Evolutionary conservation across 257 asterid genomes (phyloP).

Genomic region (Rhazya stricta): DNA sequence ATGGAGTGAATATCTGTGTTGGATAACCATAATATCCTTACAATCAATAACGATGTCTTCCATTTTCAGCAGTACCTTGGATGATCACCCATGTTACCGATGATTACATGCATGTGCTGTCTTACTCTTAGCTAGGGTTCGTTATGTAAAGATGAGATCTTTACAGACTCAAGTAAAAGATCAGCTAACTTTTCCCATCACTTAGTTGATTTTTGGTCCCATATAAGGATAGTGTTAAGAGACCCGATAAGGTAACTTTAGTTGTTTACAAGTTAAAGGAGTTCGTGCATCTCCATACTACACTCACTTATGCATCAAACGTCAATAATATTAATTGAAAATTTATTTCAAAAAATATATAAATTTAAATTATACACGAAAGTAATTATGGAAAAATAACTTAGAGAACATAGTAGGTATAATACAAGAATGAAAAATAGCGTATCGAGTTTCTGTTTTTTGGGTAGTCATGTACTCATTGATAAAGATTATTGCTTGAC

Average conservation of each 20-base stretch:
- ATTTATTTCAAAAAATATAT: too few species aligned
- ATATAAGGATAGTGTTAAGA: not conserved
- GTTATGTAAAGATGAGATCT: not conserved
- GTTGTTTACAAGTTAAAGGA: not conserved
- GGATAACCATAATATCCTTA: slow-evolving; percentile 15
- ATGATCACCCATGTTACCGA: not conserved
- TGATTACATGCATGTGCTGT: not conserved
- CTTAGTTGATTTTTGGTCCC: slow-evolving; percentile 7
- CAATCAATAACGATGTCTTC: slow-evolving; percentile 15
- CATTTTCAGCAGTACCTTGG: slow-evolving; percentile 10
- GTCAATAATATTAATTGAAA: too few species aligned
- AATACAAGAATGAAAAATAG: too few species aligned
- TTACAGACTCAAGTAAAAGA: not conserved
- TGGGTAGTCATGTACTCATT: too few species aligned
- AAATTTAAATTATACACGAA: too few species aligned
- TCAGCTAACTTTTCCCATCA: not conserved
- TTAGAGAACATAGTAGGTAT: too few species aligned
- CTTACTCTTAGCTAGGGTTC: not conserved
- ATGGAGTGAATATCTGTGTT: slow-evolving; percentile 4
- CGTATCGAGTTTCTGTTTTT: too few species aligned
- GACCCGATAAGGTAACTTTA: slow-evolving; percentile 1
- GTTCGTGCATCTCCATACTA: too few species aligned
- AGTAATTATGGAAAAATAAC: too few species aligned
- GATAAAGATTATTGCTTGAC: too few species aligned
- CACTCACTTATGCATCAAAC: too few species aligned